Base-by-base conservation (phyloP, 768 basidiomycete species). In the Xerocomellus amylosporus region DNA sequence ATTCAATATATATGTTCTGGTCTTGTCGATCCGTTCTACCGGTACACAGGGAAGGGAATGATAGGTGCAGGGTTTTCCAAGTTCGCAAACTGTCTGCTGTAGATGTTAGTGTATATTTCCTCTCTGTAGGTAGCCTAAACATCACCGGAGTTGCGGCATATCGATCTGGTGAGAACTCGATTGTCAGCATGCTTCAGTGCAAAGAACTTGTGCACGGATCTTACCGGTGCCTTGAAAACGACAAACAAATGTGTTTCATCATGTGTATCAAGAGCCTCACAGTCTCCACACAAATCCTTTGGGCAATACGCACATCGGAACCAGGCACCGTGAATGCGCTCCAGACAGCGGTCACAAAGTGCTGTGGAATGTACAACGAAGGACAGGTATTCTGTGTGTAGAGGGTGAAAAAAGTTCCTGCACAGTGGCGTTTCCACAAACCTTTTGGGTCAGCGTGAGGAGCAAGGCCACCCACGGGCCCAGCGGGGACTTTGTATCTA, bases 251-350 rank as follows among this genome's bases (percentile, higher is more conserved):
- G 94, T 1, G 82, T 84, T 55, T 82, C 77, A 61, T 94, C 82
- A 64, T 97, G 94, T 42, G 87, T 87, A 64, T 92, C 92, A 26
- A 88, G 73, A 43, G 74, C 77, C 69, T 94, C 89, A 62, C 94
- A 96, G 30, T 79, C 79, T 39, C 84, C 84, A 71, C 95, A 97
- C n/a, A 96, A 74, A 67, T 98, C 95, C 60, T 82, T 85, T 7
- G 79, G 79, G 64, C 94, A 97, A 65, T 93, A 91, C 5, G 84
- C 92, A 64, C 95, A 98, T 60, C 88, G 82, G 71, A 86, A 89
- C 95, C 95, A 98, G 60, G 84, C 82, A 15, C 95, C 95, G n/a
- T 77, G 73, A 50, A 97, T 95, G 46, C 78, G 80, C 24, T 78
- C 80, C 77, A 93, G 83, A 68, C 95, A 95, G 42, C 86, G 82